These are phyloP conservation scores for Bathelium albidoporum DNA, from an alignment of 495 filamentous ascomycete genomes.

Conservation along the genomic window DNA sequence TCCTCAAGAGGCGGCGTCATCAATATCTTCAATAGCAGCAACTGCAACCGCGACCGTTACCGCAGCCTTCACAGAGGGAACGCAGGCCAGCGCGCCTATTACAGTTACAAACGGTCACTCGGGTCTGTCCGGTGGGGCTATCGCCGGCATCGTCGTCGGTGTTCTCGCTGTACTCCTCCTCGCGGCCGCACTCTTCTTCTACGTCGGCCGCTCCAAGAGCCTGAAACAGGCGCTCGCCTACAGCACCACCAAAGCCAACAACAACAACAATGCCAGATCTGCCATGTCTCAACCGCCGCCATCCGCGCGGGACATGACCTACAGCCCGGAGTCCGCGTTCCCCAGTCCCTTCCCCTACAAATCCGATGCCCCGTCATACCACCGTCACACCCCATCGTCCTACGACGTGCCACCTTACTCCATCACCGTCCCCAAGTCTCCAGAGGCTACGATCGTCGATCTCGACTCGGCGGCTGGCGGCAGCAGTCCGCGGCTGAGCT, in stretches of 20 bases:
- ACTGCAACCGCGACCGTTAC: slow-evolving; percentile 13
- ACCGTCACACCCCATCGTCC: neutral
- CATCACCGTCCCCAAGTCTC: neutral
- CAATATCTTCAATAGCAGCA: slow-evolving; percentile 11
- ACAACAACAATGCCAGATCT: neutral
- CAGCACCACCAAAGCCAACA: too few species aligned
- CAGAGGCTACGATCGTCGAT: neutral
- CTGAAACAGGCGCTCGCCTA: slow-evolving; percentile 14
- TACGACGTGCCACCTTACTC: neutral
- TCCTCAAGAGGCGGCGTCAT: slow-evolving; percentile 21
- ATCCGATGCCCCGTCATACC: neutral
- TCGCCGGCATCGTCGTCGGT: slow-evolving; percentile 39
- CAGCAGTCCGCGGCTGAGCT: neutral
- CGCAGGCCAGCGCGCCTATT: neutral
- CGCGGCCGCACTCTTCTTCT: slow-evolving; percentile 35
- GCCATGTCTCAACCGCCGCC: neutral
- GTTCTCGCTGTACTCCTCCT: slow-evolving; percentile 27
- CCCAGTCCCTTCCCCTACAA: neutral
- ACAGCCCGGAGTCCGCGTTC: neutral
- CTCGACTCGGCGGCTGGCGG: neutral
- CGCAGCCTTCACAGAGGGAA: neutral
- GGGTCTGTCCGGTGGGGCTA: slow-evolving; percentile 32
- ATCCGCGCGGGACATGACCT: neutral
- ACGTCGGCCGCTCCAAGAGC: slow-evolving; percentile 20
- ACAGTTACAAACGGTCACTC: neutral